A percentile compares a stretch with the other conserved stretches of the same genome.
Conservation (phyloP, 2,329 filamentous ascomycete species). For the Teratosphaeria zuluensis region DNA sequence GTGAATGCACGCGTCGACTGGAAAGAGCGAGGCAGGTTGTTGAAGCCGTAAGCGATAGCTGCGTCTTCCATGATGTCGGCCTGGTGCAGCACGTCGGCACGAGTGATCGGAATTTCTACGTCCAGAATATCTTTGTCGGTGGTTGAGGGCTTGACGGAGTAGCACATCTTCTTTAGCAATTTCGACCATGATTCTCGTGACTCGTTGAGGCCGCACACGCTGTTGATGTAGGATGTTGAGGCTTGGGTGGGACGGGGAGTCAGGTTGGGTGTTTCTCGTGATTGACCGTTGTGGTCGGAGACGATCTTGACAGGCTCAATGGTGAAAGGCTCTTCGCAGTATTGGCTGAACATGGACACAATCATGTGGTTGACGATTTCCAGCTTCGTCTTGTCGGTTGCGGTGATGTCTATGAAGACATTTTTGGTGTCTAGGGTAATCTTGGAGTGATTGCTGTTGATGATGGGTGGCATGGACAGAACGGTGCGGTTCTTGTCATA, state of each 20-base stretch:
- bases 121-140: constrained; percentile 58
- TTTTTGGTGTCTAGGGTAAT: constrained; percentile 87
- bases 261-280: constrained; percentile 71
- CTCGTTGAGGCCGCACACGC: constrained; percentile 74
- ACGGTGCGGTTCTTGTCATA: constrained; percentile 80
- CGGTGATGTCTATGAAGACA: constrained; percentile 94
- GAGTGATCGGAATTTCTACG: constrained; percentile 74
- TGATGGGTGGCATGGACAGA: constrained; percentile 91
- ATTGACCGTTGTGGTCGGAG: constrained; percentile 81
- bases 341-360: constrained; percentile 92
- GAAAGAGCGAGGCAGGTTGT: constrained; percentile 79
- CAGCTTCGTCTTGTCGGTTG: constrained; percentile 89
- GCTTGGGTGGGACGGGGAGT: constrained; percentile 67
- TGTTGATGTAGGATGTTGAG: constrained; percentile 88
- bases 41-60: constrained; percentile 95
- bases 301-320: constrained; percentile 89
- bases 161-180: constrained; percentile 81
- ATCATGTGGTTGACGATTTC: constrained; percentile 94
- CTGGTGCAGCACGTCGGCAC: constrained; percentile 90
- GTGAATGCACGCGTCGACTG: constrained; percentile 66
- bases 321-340: constrained; percentile 80
- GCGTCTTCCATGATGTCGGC: constrained; percentile 99
- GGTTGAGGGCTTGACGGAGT: constrained; percentile 65
- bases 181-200: constrained; percentile 66
- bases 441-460: constrained; percentile 95